Evolutionary conservation across 2,329 filamentous ascomycete species (phyloP), one percentile per base, ranked within the genome.

Genomic region (Phoma herbarum): DNA sequence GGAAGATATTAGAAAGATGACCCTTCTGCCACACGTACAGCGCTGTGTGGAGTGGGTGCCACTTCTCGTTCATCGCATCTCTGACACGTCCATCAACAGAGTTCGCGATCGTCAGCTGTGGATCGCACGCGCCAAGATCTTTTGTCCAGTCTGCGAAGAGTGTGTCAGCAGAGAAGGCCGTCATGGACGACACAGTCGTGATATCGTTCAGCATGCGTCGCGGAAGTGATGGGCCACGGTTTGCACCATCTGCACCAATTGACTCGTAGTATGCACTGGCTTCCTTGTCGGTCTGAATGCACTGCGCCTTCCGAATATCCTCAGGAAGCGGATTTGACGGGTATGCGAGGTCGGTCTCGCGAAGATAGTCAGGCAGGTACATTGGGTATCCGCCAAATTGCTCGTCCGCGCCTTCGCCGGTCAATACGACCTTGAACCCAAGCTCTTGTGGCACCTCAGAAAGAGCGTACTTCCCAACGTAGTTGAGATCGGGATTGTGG

Each of bases 391-490:
- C 84, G 4, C 75, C 80, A 65, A 86, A 86, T 47, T 81, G 76
- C 71, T 86, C 84, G 61, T 86, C 84, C 6, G 82, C 73, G 3
- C 82, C 83, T 64, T 84, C 81, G 26, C 78, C 79, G 1, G 83
- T 85, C 7, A 87, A 71, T 2, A 86, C 80, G 6, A 86, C 84
- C 55, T 84, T 84, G 67, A 82, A 78, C 3, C 83, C 84, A 20
- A 78, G 70, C 50, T 81, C 73, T 22, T 72, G 77, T 0, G 80
- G 77, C 1, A 82, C 61, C 33, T 77, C 76, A 1, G 82, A 82
- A 5, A 86, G 75, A 9, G 78, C 79, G 56, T 79, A 82, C 61
- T 84, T 84, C 35, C 78, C 83, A 16, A 86, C 77, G 35, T 73
- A 80, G 68, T 86, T 85, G 41, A 86, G 77, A 63, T 86, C 83